These are phyloP conservation scores for Wickerhamiella domercqiae DNA, from an alignment of 805 yeast species.

Conservation along the genomic window DNA sequence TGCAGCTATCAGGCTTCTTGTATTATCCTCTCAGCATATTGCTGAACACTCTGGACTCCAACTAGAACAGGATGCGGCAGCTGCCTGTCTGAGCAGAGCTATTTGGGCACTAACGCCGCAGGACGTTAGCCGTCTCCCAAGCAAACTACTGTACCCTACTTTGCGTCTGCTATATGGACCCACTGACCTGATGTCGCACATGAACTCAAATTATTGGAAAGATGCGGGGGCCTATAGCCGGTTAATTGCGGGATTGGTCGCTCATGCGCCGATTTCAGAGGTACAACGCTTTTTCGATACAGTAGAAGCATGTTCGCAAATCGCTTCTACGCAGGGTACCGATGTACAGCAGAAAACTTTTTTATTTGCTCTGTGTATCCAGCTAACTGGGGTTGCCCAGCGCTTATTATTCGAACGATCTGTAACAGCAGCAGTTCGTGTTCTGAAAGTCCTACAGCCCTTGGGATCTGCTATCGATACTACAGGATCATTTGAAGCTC, in stretches of 20 bases:
- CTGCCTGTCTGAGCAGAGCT: constrained; percentile 13
- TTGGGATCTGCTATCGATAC: constrained; percentile 11
- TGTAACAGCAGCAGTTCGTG: constrained; percentile 1
- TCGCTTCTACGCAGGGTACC: background rate
- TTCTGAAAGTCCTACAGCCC: constrained; percentile 11
- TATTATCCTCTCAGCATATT: constrained; percentile 1
- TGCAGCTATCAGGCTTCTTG: background rate
- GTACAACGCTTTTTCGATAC: no score
- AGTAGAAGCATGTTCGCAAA: background rate
- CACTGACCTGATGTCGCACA: background rate
- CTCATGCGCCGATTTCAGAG: background rate
- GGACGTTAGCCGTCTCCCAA: constrained; percentile 3
- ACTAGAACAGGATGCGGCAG: constrained; percentile 3
- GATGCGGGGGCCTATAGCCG: constrained; percentile 16
- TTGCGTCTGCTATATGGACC: constrained; percentile 6
- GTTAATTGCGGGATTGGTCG: constrained; percentile 5
- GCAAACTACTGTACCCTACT: constrained; percentile 1
- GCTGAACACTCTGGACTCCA: constrained; percentile 1
- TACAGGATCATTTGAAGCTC: constrained; percentile 13
- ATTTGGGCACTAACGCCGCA: constrained; percentile 7
- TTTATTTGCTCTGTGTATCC: constrained; percentile 13
- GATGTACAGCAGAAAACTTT: constrained; percentile 7
- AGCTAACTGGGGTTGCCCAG: constrained; percentile 12
- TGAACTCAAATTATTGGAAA: background rate
- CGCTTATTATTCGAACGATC: constrained; percentile 6